Conservation (phyloP, 2,329 filamentous ascomycete species). For the Paracamarosporium sp. region DNA sequence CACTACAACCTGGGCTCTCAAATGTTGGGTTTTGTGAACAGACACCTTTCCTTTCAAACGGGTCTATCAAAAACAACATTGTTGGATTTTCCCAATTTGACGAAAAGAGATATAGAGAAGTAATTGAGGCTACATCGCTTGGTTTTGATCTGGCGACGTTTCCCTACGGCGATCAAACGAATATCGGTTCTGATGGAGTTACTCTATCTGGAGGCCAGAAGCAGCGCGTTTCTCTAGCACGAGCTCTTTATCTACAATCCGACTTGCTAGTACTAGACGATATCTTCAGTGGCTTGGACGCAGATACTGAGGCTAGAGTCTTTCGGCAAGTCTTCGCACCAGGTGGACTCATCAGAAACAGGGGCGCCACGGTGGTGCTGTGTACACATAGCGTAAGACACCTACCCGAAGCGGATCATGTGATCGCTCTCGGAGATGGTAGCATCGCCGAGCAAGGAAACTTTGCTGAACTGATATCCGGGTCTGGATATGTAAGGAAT, state of each 20-base stretch:
- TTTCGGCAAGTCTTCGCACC: conserved; percentile 52
- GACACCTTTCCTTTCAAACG: conserved; percentile 39
- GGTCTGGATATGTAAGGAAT: conserved; percentile 42
- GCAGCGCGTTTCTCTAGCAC: conserved; percentile 56
- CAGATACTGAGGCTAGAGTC: conserved; percentile 53
- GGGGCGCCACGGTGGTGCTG: conserved; percentile 25
- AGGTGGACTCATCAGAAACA: conserved; percentile 48
- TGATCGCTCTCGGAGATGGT: conserved; percentile 12
- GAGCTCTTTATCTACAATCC: conserved; percentile 55
- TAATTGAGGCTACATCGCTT: conserved; percentile 17
- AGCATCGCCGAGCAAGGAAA: conserved; percentile 35
- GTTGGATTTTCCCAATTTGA: conserved; percentile 12
- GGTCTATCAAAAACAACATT: conserved; percentile 21
- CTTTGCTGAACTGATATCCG: conserved; percentile 36
- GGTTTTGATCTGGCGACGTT: conserved; percentile 11
- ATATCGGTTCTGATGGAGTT: conserved; percentile 56
- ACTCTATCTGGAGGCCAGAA: conserved; percentile 58
- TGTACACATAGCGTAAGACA: conserved; percentile 19
- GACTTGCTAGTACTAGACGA: conserved; percentile 57
- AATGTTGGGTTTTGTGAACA: conserved; percentile 48
- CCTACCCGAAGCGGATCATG: conserved; percentile 17
- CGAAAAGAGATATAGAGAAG: conserved; percentile 14
- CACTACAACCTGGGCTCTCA: conserved; percentile 6
- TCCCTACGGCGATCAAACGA: conserved; percentile 38
- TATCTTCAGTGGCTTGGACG: conserved; percentile 56